A percentile compares a stretch with the other conserved stretches of the same genome.
phyloP scores from a whole-genome alignment of 257 asterid species.

The Salvia miltiorrhiza region DNA sequence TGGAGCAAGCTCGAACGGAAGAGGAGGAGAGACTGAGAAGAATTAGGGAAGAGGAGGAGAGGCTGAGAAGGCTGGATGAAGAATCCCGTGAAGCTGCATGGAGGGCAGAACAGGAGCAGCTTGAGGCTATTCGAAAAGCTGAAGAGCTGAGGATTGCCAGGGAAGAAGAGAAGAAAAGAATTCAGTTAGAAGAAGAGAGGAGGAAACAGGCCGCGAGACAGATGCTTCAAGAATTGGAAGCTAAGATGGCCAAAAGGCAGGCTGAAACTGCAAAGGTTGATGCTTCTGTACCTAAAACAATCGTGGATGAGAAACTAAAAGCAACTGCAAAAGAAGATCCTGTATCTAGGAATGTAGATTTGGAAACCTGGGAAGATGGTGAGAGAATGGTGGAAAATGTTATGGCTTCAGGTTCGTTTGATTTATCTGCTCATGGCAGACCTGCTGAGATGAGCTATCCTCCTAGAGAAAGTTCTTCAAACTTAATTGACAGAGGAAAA shows the following conservation, averaged over 20 bases:
- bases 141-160: slow-evolving; percentile 78
- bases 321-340: slow-evolving; percentile 43
- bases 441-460: slow-evolving; percentile 54
- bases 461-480: slow-evolving; percentile 53
- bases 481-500: slow-evolving; percentile 55
- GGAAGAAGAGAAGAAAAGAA: slow-evolving; percentile 80
- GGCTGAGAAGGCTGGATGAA: slow-evolving; percentile 59
- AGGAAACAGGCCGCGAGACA: slow-evolving; percentile 90
- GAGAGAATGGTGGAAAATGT: slow-evolving; percentile 77
- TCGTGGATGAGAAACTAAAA: slow-evolving; percentile 47
- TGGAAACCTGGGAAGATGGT: slow-evolving; percentile 84
- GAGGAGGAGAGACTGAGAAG: slow-evolving; percentile 81
- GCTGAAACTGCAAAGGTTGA: slow-evolving; percentile 44
- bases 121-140: slow-evolving; percentile 70
- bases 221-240: slow-evolving; percentile 87
- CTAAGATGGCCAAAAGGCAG: slow-evolving; percentile 81
- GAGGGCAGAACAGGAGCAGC: slow-evolving; percentile 87
- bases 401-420: slow-evolving; percentile 45
- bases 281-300: slow-evolving; percentile 25
- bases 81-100: slow-evolving; percentile 91
- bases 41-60: slow-evolving; percentile 84
- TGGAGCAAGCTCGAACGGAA: slow-evolving; percentile 78
- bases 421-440: slow-evolving; percentile 46
- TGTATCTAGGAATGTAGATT: slow-evolving; percentile 36
- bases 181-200: slow-evolving; percentile 83